Evolutionary conservation across 2,329 filamentous ascomycete species (phyloP), one percentile per base, ranked within the genome.

Genomic region (Fusarium denticulatum): DNA sequence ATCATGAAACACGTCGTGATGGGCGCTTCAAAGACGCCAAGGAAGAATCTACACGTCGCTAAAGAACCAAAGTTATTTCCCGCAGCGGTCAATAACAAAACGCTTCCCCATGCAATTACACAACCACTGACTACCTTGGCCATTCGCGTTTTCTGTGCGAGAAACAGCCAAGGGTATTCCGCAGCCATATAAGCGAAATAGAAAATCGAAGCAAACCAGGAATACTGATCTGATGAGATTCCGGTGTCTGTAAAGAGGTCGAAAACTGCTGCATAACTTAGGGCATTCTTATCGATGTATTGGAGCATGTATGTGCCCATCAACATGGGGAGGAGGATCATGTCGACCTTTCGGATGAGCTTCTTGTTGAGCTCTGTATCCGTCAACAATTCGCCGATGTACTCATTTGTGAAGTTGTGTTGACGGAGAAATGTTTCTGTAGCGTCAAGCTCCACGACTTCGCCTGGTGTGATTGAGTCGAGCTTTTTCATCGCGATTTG

Each of bases 251-350:
- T 79, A 64, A 88, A 85, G 0, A 89, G 78, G 40, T 89, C 88
- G 62, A 89, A 89, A 0, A 89, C 87, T 0, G 87, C 87, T 0
- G 84, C 83, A 73, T 89, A 89, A 0, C 82, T 83, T 4, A 88
- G 78, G 0, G 87, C 84, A 60, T 85, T 83, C 77, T 89, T 90
- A 76, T 88, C 87, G 69, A 88, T 87, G 71, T 86, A 88, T 69
- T 89, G 87, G 11, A 89, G 79, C n/a, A 85, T 78, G 52, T 84
- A 87, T 1, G 86, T 87, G 2, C 83, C 82, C 52, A 82, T 82
- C 4, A 90, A 82, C 18, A 89, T 78, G 0, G 88, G 88, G 22
- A 89, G 80, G 13, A 89, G 73, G 0, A 85, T 76, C 50, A 84
- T 77, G 68, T 89, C 88, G 32, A 89, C 84, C 50, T 85, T 86